These are phyloP conservation scores for Simmondsia chinensis DNA, from an alignment of 148 eudicot species.

Conservation along the genomic window DNA sequence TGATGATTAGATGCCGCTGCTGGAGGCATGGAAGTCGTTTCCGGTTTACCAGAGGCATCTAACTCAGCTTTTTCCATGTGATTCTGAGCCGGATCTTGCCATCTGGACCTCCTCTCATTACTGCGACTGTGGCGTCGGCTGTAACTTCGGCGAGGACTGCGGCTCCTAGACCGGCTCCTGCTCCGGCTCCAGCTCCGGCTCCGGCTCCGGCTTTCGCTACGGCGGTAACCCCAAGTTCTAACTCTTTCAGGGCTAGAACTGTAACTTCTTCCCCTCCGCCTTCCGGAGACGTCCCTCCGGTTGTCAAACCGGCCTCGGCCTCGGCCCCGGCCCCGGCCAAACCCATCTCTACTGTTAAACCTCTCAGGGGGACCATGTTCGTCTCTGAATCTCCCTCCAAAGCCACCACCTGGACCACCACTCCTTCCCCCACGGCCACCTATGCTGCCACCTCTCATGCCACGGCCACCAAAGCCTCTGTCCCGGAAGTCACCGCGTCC, in stretches of 20 bases:
- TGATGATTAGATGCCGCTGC: too few species aligned
- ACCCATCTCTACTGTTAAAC: slow-evolving; percentile 39
- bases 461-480: slow-evolving; percentile 48
- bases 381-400: slow-evolving; percentile 51
- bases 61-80: too few species aligned
- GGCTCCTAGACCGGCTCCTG: slow-evolving; percentile 37
- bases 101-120: too few species aligned
- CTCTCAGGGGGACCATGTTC: slow-evolving; percentile 43
- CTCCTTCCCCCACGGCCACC: slow-evolving; percentile 46
- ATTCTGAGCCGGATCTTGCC: too few species aligned
- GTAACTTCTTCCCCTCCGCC: slow-evolving; percentile 64
- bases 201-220: slow-evolving; percentile 31
- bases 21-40: too few species aligned
- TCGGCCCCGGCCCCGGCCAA: slow-evolving; percentile 68
- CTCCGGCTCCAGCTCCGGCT: slow-evolving; percentile 58
- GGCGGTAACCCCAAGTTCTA: slow-evolving; percentile 60
- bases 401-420: slow-evolving; percentile 51
- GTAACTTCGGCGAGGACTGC: slow-evolving; percentile 31
- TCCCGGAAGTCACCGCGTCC: slow-evolving; percentile 65
- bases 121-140: slow-evolving; percentile 31
- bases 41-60: too few species aligned
- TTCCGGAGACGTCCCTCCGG: slow-evolving; percentile 42
- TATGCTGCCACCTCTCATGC: slow-evolving; percentile 32
- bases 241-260: slow-evolving; percentile 85
- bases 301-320: slow-evolving; percentile 62